Percentiles rank a stretch among this genome's conserved stretches.
phyloP scores from a whole-genome alignment of 768 basidiomycete species.

The Tricholomella constricta region DNA sequence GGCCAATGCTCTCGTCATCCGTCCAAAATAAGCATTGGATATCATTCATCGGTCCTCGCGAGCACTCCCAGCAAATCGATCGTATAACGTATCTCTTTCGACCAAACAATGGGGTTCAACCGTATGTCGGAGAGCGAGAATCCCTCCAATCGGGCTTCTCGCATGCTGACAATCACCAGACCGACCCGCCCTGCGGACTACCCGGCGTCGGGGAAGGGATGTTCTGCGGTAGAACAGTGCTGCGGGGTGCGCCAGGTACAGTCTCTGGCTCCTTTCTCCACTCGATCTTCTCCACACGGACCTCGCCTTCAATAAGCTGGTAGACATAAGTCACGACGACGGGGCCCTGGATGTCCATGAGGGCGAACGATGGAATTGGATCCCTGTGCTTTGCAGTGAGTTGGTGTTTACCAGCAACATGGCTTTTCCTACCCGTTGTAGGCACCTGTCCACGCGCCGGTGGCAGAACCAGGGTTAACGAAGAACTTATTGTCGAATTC shows the following conservation, averaged over 20 bases:
- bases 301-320: slow-evolving; percentile 91
- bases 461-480: slow-evolving; percentile 93
- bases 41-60: too few species aligned
- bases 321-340: slow-evolving; percentile 98
- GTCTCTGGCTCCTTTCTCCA: slow-evolving; percentile 64
- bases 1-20: too few species aligned
- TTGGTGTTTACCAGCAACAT: neutral
- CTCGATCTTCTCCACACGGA: slow-evolving; percentile 90
- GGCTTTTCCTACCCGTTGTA: slow-evolving; percentile 53
- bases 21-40: too few species aligned
- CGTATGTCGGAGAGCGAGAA: too few species aligned
- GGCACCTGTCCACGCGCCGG: slow-evolving; percentile 89
- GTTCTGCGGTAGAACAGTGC: slow-evolving; percentile 50
- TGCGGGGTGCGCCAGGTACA: slow-evolving; percentile 40
- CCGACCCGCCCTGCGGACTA: slow-evolving; percentile 20
- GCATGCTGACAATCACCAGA: too few species aligned
- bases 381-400: slow-evolving; percentile 58
- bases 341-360: slow-evolving; percentile 97
- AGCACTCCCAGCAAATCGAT: too few species aligned
- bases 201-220: slow-evolving; percentile 41
- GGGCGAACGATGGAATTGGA: slow-evolving; percentile 89
- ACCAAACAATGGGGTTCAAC: too few species aligned
- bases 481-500: slow-evolving; percentile 93
- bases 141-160: too few species aligned
- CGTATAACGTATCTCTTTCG: too few species aligned